Conservation (phyloP, 257 asterid species). For the Gentiana dahurica region DNA sequence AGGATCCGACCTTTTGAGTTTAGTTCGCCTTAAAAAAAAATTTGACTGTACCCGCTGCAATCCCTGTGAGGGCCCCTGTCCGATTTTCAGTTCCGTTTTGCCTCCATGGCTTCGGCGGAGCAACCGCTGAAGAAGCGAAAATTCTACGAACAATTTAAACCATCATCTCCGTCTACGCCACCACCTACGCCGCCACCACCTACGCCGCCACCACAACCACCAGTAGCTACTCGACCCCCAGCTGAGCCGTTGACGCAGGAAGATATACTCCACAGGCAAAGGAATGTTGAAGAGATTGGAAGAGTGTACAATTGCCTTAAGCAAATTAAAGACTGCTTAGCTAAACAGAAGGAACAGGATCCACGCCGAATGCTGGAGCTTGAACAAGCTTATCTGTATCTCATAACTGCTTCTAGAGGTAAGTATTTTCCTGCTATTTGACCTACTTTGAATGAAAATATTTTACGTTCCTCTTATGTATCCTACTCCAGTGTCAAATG, state of each 20-base stretch:
- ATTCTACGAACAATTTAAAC: conserved; percentile 22
- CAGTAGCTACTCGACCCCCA: conserved; percentile 14
- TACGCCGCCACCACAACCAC: conserved; percentile 30
- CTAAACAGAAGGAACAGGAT: conserved; percentile 23
- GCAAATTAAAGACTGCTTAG: conserved; percentile 44
- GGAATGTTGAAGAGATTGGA: conserved; percentile 78
- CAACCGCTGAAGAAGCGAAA: conserved; percentile 46
- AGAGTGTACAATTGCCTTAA: conserved; percentile 54
- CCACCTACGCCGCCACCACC: conserved; percentile 37
- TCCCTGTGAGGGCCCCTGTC: too few species aligned
- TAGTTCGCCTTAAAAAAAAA: too few species aligned
- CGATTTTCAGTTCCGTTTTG: background rate
- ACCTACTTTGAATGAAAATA: too few species aligned
- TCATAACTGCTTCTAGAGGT: conserved; percentile 77
- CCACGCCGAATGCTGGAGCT: conserved; percentile 35
- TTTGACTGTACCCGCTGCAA: too few species aligned
- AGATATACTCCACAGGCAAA: conserved; percentile 53
- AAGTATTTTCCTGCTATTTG: too few species aligned
- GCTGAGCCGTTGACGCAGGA: conserved; percentile 62
- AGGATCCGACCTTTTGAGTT: too few species aligned
- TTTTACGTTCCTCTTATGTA: too few species aligned
- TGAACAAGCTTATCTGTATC: conserved; percentile 66
- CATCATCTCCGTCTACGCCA: background rate
- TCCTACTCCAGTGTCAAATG: too few species aligned
- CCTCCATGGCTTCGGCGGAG: conserved; percentile 35